Evolutionary conservation across 2,329 filamentous ascomycete genomes (phyloP).

Genomic region (Colletotrichum plurivorum): DNA sequence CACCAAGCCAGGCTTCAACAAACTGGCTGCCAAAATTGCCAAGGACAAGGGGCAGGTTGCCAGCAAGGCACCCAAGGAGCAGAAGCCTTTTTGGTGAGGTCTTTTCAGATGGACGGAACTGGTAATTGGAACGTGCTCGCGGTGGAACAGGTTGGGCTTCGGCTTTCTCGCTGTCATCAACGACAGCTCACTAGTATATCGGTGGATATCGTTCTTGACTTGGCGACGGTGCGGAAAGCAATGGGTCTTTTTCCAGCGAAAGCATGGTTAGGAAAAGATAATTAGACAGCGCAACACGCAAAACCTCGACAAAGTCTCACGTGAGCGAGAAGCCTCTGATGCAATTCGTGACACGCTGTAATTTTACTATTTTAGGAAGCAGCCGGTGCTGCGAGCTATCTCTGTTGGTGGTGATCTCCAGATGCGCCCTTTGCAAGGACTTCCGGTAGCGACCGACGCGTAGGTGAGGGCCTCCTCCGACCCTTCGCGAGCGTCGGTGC

Average conservation of each 20-base stretch:
- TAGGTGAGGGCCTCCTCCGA: no score
- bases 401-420: no score
- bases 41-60: background rate
- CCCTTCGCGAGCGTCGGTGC: no score
- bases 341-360: no score
- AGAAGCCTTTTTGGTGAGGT: conserved; percentile 23
- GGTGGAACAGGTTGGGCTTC: background rate
- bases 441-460: no score
- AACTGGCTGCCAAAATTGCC: conserved; percentile 17
- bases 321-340: no score
- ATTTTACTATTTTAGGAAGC: no score
- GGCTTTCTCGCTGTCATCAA: background rate
- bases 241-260: background rate
- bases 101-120: background rate
- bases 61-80: background rate
- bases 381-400: no score
- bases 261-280: background rate
- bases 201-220: background rate
- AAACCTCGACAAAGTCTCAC: background rate
- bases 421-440: no score
- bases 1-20: conserved; percentile 28
- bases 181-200: background rate
- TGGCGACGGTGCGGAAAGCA: background rate
- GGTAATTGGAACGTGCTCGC: background rate
- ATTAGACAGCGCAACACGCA: background rate